Conservation (phyloP, 192 early-diverging fungal genomes). For the Linnemannia elongata region DNA sequence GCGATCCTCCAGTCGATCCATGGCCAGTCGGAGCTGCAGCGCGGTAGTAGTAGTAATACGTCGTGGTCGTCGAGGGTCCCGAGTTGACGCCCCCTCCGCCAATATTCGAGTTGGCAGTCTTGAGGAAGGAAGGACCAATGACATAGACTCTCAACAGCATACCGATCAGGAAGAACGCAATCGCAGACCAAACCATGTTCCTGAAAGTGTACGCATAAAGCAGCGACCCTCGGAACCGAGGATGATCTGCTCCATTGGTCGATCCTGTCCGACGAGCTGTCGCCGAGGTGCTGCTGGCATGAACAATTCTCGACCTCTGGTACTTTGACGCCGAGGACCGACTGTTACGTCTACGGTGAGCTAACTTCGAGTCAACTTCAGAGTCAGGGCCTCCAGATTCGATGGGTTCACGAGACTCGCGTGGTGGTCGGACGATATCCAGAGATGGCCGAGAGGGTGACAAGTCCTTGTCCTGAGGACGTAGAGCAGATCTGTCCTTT, state of each 20-base stretch:
- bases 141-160: slow-evolving; percentile 45
- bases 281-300: neutral
- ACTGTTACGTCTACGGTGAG: slow-evolving; percentile 16
- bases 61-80: slow-evolving; percentile 16
- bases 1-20: neutral
- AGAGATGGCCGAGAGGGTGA: neutral
- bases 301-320: neutral
- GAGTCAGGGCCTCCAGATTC: neutral
- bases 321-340: slow-evolving; percentile 11
- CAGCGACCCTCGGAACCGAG: slow-evolving; percentile 38
- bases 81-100: neutral
- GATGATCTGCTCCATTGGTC: slow-evolving; percentile 53
- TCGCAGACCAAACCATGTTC: slow-evolving; percentile 44
- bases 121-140: slow-evolving; percentile 49
- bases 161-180: slow-evolving; percentile 34
- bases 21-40: slow-evolving; percentile 13
- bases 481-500: neutral
- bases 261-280: slow-evolving; percentile 16
- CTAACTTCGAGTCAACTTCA: neutral
- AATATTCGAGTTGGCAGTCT: slow-evolving; percentile 7
- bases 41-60: slow-evolving; percentile 46
- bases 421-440: neutral
- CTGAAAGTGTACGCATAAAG: slow-evolving; percentile 46
- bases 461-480: neutral
- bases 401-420: neutral